Base-by-base conservation (phyloP, 768 basidiomycete genomes). In the Amanita pseudoporphyria region DNA sequence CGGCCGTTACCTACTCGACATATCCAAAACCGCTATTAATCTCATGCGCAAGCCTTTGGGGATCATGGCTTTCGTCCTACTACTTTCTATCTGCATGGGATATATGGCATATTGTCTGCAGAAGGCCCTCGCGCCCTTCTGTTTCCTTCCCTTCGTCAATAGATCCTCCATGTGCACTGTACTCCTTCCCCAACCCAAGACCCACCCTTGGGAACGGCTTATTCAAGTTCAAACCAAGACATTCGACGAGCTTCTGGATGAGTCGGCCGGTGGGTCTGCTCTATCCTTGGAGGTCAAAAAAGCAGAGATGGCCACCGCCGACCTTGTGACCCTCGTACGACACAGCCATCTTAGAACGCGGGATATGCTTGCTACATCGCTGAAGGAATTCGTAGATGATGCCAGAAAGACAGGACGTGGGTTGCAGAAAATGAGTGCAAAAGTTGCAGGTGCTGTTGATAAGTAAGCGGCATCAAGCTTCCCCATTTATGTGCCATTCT, bases 291-390 rank as follows among this genome's bases (percentile, higher is more conserved):
- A 85, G 49, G 75, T 90, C 54, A 79, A 86, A 64, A 82, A 80
- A 61, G 81, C 84, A 12, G 82, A 88, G 56, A 81, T 88, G 76
- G 87, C 85, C 12, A 84, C 82, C 1, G 67, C 63, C 19, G 87
- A 90, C 59, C 69, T 90, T 45, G 66, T 76, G 12, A 71, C 77
- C 5, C 68, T 86, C 24, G 80, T 88, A 13, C 72, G 71, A 13
- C 64, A 73, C 52, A 89, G 87, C 60, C 67, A 81, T 13, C 62
- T 90, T 57, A 74, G 67, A 51, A 76, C 77, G 19, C 78, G 69
- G 47, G 81, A 86, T n/a, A 51, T 60, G 18, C 58, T 90, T 9
- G 80, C 76, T 14, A 66, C 74, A 9, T 57, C 68, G 13, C 64
- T 89, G 54, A 54, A 53, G 12, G 71, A 68, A 3, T 86, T 89